A percentile compares a stretch with the other conserved stretches of the same genome.
These are phyloP conservation scores for Golubevia pallescens DNA, from an alignment of 1,284 basidiomycete genomes.

Conservation along the genomic window DNA sequence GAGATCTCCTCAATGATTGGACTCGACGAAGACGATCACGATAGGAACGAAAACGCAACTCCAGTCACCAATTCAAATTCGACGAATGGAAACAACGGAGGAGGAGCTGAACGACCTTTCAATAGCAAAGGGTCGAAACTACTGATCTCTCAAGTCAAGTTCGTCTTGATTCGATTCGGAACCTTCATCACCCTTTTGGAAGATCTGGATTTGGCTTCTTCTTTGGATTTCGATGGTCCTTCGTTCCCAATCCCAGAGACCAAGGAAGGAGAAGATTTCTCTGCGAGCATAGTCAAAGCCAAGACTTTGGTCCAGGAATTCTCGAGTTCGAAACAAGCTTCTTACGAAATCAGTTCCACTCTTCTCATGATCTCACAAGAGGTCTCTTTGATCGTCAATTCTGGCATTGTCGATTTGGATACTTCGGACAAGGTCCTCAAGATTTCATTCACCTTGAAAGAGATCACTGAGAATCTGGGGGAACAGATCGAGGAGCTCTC, in stretches of 20 bases:
- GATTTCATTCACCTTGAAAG: no score
- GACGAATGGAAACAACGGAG: neutral
- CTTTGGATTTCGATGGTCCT: slow-evolving; percentile 44
- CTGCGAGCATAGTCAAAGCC: no score
- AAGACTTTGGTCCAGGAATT: slow-evolving; percentile 6
- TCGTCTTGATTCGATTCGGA: slow-evolving; percentile 17
- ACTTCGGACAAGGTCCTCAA: no score
- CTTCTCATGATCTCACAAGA: slow-evolving; percentile 33
- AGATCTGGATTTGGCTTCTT: slow-evolving; percentile 39
- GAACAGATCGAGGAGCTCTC: slow-evolving; percentile 19
- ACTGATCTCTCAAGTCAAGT: neutral
- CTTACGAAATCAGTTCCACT: slow-evolving; percentile 28
- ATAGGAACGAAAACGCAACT: neutral
- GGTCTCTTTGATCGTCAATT: neutral
- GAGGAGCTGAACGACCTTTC: no score
- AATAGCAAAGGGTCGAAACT: neutral
- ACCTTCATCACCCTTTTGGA: slow-evolving; percentile 28
- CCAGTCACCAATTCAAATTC: neutral
- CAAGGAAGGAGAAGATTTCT: no score
- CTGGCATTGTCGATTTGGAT: no score
- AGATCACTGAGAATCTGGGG: slow-evolving; percentile 10
- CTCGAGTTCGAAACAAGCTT: slow-evolving; percentile 33
- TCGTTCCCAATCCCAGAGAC: neutral
- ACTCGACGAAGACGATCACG: neutral
- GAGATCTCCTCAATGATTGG: neutral